Percentiles rank a stretch among this genome's conserved stretches.
These are phyloP conservation scores for Coemansia sp. DNA, from an alignment of 192 early-diverging fungal genomes.

Conservation along the genomic window DNA sequence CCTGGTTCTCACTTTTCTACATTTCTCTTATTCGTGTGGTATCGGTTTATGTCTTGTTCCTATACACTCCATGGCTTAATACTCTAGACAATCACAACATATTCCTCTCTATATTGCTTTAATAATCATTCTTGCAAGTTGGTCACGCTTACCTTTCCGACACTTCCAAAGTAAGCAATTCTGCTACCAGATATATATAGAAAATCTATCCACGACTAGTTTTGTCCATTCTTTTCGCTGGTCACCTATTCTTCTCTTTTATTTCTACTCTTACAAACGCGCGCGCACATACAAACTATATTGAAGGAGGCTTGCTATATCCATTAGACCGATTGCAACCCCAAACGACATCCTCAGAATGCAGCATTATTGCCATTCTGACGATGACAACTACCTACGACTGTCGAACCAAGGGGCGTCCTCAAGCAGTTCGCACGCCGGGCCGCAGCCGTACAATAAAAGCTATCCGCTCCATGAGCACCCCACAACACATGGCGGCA, in stretches of 20 bases:
- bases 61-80: neutral
- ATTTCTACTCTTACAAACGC: neutral
- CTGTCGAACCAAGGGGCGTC: constrained; percentile 25
- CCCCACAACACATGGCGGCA: neutral
- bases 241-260: neutral
- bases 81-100: neutral
- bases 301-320: neutral
- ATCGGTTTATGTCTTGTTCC: neutral
- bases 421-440: constrained; percentile 21
- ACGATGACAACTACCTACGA: constrained; percentile 39
- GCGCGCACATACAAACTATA: no score
- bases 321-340: neutral
- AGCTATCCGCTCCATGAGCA: constrained; percentile 30
- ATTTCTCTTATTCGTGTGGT: neutral
- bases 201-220: neutral
- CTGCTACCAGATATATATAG: neutral
- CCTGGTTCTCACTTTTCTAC: neutral
- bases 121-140: neutral
- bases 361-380: constrained; percentile 27
- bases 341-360: constrained; percentile 8
- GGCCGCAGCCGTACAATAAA: constrained; percentile 39
- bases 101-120: neutral
- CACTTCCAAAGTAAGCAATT: neutral
- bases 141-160: neutral
- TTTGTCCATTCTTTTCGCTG: neutral